phyloP scores from a whole-genome alignment of 768 basidiomycete genomes.

The Lentinula lateritia region DNA sequence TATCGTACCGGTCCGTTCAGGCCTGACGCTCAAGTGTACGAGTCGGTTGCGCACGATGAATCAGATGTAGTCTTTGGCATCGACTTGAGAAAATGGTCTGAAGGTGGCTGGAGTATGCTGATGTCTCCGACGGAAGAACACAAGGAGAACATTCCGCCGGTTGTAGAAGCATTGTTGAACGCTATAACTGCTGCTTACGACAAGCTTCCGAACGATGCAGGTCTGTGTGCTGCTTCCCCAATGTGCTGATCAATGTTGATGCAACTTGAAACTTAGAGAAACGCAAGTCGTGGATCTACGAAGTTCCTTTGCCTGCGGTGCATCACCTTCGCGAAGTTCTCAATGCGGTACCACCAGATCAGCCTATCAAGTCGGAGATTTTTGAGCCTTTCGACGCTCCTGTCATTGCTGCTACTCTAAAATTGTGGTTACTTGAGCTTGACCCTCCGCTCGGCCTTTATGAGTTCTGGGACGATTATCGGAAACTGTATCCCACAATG shows the following conservation, averaged over 20 bases:
- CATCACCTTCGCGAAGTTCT: slow-evolving; percentile 85
- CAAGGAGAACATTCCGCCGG: slow-evolving; percentile 65
- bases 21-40: slow-evolving; percentile 80
- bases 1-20: slow-evolving; percentile 93
- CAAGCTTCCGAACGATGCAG: slow-evolving; percentile 54
- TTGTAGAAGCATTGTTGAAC: slow-evolving; percentile 60
- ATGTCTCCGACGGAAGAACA: slow-evolving; percentile 49
- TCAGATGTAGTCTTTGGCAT: slow-evolving; percentile 88
- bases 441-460: slow-evolving; percentile 80
- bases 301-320: slow-evolving; percentile 76
- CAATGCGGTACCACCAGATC: slow-evolving; percentile 61
- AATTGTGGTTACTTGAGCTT: slow-evolving; percentile 89
- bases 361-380: slow-evolving; percentile 46
- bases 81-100: slow-evolving; percentile 87
- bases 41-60: slow-evolving; percentile 77
- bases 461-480: slow-evolving; percentile 90
- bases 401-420: slow-evolving; percentile 78
- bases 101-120: slow-evolving; percentile 65
- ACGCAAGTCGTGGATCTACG: slow-evolving; percentile 92
- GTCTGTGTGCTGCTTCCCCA: slow-evolving; percentile 32
- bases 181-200: slow-evolving; percentile 61
- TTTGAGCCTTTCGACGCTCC: slow-evolving; percentile 75
- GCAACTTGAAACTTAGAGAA: slow-evolving; percentile 44
- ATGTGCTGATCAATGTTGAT: not conserved
- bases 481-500: slow-evolving; percentile 78